phyloP scores from a whole-genome alignment of 352 stramenopile genomes.

The Pythium volutum region DNA sequence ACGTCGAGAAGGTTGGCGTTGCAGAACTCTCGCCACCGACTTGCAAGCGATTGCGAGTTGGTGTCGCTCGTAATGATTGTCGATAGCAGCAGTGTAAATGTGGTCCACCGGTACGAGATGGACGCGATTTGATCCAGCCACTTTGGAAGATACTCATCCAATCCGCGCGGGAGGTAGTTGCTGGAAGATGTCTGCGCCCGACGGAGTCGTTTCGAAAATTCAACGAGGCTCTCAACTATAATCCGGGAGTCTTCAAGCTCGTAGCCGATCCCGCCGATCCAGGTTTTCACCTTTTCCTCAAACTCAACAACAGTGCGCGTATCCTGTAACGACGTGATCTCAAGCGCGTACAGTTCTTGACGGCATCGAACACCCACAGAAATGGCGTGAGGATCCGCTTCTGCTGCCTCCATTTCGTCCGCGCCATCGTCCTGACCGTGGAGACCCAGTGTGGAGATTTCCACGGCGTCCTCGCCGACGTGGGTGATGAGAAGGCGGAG shows the following conservation, averaged over 20 bases:
- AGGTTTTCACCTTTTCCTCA: constrained; percentile 12
- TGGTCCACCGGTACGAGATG: constrained; percentile 61
- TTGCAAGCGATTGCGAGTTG: constrained; percentile 12
- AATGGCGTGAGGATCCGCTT: neutral
- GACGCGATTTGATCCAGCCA: constrained; percentile 24
- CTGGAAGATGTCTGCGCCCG: constrained; percentile 3
- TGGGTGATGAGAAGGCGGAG: neutral
- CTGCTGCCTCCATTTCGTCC: neutral
- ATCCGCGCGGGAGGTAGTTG: neutral
- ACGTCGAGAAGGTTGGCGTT: constrained; percentile 31
- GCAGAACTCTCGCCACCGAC: constrained; percentile 40
- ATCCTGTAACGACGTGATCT: constrained; percentile 8
- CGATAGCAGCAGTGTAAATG: constrained; percentile 54
- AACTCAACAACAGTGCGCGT: neutral
- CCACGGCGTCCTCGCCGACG: neutral
- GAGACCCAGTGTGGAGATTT: neutral
- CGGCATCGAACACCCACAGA: neutral
- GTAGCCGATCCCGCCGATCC: constrained; percentile 18
- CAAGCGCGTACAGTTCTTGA: constrained; percentile 1
- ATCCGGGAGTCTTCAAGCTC: constrained; percentile 24
- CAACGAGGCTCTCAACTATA: constrained; percentile 22
- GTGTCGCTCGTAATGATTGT: constrained; percentile 14
- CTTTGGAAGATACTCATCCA: neutral
- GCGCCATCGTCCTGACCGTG: neutral
- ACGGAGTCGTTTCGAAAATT: constrained; percentile 20